phyloP scores from a whole-genome alignment of 768 basidiomycete genomes.

The Antrodiella citrinella region DNA sequence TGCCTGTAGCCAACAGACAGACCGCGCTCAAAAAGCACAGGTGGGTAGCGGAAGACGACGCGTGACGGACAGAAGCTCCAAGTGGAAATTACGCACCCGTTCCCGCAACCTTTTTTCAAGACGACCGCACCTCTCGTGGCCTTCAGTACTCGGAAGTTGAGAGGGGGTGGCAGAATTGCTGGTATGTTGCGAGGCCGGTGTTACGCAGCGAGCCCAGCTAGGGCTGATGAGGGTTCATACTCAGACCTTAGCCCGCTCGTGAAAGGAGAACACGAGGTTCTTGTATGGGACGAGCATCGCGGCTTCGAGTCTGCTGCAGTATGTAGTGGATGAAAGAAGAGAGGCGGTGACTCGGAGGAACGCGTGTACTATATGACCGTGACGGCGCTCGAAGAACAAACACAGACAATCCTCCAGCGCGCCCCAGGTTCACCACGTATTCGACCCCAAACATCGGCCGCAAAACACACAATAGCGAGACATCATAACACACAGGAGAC shows the following conservation, averaged over 20 bases:
- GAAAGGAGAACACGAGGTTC: not conserved
- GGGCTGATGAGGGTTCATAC: not conserved
- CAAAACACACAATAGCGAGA: too few species aligned
- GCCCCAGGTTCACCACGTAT: too few species aligned
- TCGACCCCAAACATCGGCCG: too few species aligned
- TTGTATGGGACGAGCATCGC: not conserved
- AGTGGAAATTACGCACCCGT: not conserved
- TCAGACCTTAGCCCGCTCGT: not conserved
- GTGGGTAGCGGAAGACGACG: not conserved
- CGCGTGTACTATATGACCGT: too few species aligned
- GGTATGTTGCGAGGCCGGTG: not conserved
- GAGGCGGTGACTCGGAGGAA: too few species aligned
- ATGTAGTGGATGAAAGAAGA: not conserved
- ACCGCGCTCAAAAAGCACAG: not conserved
- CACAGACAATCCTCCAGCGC: too few species aligned
- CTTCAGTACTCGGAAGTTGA: not conserved
- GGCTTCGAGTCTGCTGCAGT: not conserved
- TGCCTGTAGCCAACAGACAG: not conserved
- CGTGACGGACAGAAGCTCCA: not conserved
- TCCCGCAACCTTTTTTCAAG: not conserved
- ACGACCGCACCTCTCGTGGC: too few species aligned
- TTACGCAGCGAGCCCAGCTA: not conserved
- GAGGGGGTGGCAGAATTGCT: not conserved
- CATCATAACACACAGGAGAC: too few species aligned
- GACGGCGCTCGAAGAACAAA: too few species aligned